These are phyloP conservation scores for Mychonastes homosphaera DNA, from an alignment of 139 green algal genomes.

Conservation along the genomic window DNA sequence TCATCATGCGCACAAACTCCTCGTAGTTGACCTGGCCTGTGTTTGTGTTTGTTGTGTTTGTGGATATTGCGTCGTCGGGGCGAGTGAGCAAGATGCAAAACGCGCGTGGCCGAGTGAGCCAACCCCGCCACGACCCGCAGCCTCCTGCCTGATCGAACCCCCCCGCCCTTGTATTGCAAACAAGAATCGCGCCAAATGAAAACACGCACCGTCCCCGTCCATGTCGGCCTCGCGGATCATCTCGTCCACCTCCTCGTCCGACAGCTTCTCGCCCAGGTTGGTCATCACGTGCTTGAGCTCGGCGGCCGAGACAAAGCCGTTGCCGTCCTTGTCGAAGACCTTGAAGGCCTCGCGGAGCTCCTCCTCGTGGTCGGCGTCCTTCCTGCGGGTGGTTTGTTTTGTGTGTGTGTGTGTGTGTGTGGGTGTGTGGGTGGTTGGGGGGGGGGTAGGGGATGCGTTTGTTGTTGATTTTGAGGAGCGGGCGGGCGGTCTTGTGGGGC, in stretches of 20 bases:
- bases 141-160: conserved; percentile 8
- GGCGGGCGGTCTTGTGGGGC: too few relatives aligned
- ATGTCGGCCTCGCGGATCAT: conserved; percentile 94
- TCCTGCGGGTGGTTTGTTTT: conserved; percentile 1
- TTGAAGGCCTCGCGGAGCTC: conserved; percentile 99
- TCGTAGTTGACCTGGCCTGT: conserved; percentile 70
- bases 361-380: conserved; percentile 92
- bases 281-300: conserved; percentile 98
- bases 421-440: background rate
- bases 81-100: background rate
- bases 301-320: conserved; percentile 95
- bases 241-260: conserved; percentile 96
- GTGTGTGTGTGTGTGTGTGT: background rate
- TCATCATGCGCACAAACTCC: conserved; percentile 75
- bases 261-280: conserved; percentile 95
- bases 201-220: conserved; percentile 89
- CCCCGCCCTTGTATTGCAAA: background rate
- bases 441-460: too few relatives aligned
- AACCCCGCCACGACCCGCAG: too few relatives aligned
- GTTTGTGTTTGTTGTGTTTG: background rate
- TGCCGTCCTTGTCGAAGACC: conserved; percentile 99
- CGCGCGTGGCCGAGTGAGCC: too few relatives aligned
- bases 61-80: too few relatives aligned
- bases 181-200: too few relatives aligned
- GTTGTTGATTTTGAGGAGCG: too few relatives aligned